Evolutionary conservation across 306 rosid species (phyloP), one percentile per base, ranked within the genome.

Genomic region (Pueraria montana): DNA sequence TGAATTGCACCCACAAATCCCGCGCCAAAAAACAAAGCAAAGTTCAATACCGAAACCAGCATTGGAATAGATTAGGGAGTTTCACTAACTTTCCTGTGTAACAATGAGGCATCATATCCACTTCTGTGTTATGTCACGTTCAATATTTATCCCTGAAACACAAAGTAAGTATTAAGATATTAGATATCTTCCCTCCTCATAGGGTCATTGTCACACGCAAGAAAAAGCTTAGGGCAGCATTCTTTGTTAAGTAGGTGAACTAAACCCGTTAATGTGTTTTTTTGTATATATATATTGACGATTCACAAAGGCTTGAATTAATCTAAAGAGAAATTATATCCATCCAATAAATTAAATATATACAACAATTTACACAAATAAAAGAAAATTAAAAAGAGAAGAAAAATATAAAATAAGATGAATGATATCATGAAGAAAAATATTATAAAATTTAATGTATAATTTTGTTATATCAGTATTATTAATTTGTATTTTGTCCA

Each of bases 191-290:
- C 79, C 56, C 67, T 70, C 74, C 42, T 17, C 53, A 13, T 56
- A 11, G 23, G 20, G 52, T 77, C 79, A 48, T 27, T 46, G 24
- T 77, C 85, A 68, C 64, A 26, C 64, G 40, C 58, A 68, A 59
- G 52, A 82, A 65, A 80, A 3, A 48, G 18, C 40, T 68, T 66
- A 83, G 74, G 55, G 34, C n/a, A 56, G 43, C 32, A 49, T 55
- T 27, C 65, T 66, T 81, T 68, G 90, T 91, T 86, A 74, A 95
- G 97, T 92, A 70, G 98, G 97, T 95, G 87, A 92, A 92, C 99
- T 77, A 92, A 95, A 92, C 93, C 98, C 45, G 80, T 85, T 88
- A 46, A 6, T 73, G 65, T 86, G 84, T 53, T 43, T 8, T 14
- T 26, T 27, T 43, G 7, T 40, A 0, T 52, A 17, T 49, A 46